Evolutionary conservation across 2,329 filamentous ascomycete genomes (phyloP).

Genomic region (Fusarium circinatum): DNA sequence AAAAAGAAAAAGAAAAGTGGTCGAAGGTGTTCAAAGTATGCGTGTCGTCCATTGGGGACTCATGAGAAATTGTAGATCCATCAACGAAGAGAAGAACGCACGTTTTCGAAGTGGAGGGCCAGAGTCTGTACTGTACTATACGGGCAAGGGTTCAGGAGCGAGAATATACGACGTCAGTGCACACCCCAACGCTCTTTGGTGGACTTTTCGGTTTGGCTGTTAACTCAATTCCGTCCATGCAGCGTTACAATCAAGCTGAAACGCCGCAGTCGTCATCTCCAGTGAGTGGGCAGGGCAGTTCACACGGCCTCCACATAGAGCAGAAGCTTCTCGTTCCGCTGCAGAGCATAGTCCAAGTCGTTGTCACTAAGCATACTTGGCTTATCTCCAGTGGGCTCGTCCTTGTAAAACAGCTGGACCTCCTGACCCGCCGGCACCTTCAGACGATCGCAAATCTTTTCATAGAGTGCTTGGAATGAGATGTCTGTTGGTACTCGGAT

Average conservation of each 20-base stretch:
- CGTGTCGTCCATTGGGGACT: constrained; percentile 33
- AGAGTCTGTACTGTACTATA: constrained; percentile 9
- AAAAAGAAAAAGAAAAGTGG: background rate
- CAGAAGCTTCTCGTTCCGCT: constrained; percentile 87
- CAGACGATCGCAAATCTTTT: constrained; percentile 86
- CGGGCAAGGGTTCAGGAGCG: constrained; percentile 7
- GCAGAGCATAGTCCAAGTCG: constrained; percentile 82
- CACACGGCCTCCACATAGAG: constrained; percentile 72
- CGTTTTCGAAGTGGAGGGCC: constrained; percentile 7
- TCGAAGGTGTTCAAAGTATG: background rate
- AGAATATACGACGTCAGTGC: constrained; percentile 10
- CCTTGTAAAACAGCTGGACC: constrained; percentile 84
- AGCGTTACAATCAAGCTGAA: constrained; percentile 36
- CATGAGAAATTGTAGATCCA: constrained; percentile 31
- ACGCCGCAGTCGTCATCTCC: constrained; percentile 24
- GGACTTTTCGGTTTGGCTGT: constrained; percentile 18
- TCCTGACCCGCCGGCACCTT: constrained; percentile 76
- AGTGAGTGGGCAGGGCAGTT: constrained; percentile 17
- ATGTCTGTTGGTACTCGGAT: constrained; percentile 89
- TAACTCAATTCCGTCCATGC: constrained; percentile 16
- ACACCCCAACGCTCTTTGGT: constrained; percentile 9
- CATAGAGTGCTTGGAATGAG: constrained; percentile 78
- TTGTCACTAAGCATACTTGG: constrained; percentile 80
- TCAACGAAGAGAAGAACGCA: constrained; percentile 23
- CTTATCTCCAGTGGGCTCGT: constrained; percentile 81